Conservation (phyloP, 805 yeast genomes). For the Kluyveromyces siamensis region DNA sequence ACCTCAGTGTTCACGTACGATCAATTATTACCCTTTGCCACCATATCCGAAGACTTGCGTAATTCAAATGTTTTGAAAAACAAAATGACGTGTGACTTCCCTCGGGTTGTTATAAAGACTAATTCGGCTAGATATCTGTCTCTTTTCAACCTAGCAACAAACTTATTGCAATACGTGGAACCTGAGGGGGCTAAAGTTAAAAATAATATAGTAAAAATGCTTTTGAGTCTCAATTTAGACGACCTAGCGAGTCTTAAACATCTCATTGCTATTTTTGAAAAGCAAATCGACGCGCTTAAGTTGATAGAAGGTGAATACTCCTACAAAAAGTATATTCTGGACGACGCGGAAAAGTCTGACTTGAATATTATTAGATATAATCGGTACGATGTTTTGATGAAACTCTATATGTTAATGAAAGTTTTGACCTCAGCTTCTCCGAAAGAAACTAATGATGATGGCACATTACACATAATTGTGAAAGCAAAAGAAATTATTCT, state of each 20-base stretch:
- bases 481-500: conserved; percentile 61
- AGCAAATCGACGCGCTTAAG: conserved; percentile 34
- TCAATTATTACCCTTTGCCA: conserved; percentile 39
- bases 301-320: conserved; percentile 38
- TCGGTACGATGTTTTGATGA: conserved; percentile 31
- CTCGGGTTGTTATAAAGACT: conserved; percentile 55
- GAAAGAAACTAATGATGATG: conserved; percentile 22
- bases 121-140: conserved; percentile 69
- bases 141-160: conserved; percentile 51
- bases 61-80: conserved; percentile 29
- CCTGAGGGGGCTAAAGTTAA: conserved; percentile 52
- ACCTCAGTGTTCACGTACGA: conserved; percentile 56
- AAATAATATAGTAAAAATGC: conserved; percentile 54
- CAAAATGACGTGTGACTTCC: conserved; percentile 54
- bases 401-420: conserved; percentile 37
- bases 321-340: conserved; percentile 40
- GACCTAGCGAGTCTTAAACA: conserved; percentile 43
- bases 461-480: conserved; percentile 50
- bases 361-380: conserved; percentile 33
- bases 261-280: conserved; percentile 42
- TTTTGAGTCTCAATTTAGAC: conserved; percentile 61
- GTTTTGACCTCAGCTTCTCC: conserved; percentile 32
- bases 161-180: conserved; percentile 63
- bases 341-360: conserved; percentile 41
- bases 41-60: conserved; percentile 16